Evolutionary conservation across 306 rosid genomes (phyloP).

Genomic region (Lathyrus sativus): DNA sequence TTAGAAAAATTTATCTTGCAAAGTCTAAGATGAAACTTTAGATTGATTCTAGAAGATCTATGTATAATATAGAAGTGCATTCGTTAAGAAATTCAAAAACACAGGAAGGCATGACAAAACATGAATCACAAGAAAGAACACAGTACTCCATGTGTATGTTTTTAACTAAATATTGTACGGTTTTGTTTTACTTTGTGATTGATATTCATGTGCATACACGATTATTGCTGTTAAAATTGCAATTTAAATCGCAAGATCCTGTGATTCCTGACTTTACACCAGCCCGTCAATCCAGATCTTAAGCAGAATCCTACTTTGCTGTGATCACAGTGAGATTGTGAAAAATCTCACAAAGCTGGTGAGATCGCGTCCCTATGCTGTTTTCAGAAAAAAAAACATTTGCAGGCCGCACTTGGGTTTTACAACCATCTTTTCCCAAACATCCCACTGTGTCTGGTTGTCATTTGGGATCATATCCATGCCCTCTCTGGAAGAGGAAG

Average conservation of each 20-base stretch:
- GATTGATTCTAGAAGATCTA: constrained; percentile 1
- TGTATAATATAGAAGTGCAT: constrained; percentile 1
- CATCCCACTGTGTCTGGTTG: neutral
- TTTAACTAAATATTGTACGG: constrained; percentile 4
- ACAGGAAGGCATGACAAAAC: constrained; percentile 21
- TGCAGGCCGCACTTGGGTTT: neutral
- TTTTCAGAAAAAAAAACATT: neutral
- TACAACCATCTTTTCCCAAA: neutral
- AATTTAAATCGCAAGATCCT: no score
- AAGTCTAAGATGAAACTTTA: neutral
- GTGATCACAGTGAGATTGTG: no score
- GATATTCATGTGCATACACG: constrained; percentile 9
- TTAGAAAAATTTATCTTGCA: neutral
- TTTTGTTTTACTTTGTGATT: constrained; percentile 4
- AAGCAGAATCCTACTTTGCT: no score
- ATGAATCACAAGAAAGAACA: constrained; percentile 6
- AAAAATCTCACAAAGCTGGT: no score
- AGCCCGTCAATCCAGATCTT: no score
- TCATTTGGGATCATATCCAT: neutral
- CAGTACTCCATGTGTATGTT: neutral
- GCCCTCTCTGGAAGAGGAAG: neutral
- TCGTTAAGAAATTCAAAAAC: constrained; percentile 13
- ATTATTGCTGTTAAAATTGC: neutral
- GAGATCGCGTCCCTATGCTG: no score
- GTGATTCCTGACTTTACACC: no score